Evolutionary conservation across 208 protist genomes (phyloP), one percentile per base, ranked within the genome.

Genomic region (Novymonas esmeraldas): DNA sequence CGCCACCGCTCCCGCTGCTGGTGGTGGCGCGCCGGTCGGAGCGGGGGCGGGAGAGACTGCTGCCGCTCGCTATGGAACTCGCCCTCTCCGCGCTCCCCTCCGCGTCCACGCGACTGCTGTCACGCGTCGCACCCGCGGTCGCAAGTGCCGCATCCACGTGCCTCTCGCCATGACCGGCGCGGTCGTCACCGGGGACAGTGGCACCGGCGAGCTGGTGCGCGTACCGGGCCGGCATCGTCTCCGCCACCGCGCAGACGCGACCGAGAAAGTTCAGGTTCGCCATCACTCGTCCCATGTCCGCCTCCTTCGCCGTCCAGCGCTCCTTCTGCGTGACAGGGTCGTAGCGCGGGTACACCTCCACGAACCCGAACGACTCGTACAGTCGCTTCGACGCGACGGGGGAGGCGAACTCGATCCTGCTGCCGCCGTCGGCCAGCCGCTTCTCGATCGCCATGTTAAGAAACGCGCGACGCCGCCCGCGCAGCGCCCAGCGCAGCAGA

Each of bases 381-480:
- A 95, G 73, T 16, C 73, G 72, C 28, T 81, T 70, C 5, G 85
- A 92, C 2, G 89, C 83, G 3, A 56, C 60, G 3, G 89, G 80
- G 9, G 86, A 77, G 22, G 81, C 78, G 57, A 76, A 89, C 73
- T 90, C 82, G 55, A 94, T 64, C 0, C 78, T 75, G 42, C 74
- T 76, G n/a, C 77, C 84, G 39, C 59, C 68, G 55, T 91, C 78
- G 5, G 91, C 89, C 20, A 93, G 58, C n/a, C 50, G 64, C 70
- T 95, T 95, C 46, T 95, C 86, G 20, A 95, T 74, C 14, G 89
- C 89, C 89, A 95, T 95, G 59, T 95, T 95, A 41, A 95, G 60
- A 50, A 87, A 93, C 13, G 82, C 79, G 2, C 84, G 78, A 5
- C 72, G 75, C 33, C 89, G 86, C n/a, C 89, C 89, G 11, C 89